Evolutionary conservation across 352 stramenopile species (phyloP).

Genomic region (Globisporangium abappressorium): DNA sequence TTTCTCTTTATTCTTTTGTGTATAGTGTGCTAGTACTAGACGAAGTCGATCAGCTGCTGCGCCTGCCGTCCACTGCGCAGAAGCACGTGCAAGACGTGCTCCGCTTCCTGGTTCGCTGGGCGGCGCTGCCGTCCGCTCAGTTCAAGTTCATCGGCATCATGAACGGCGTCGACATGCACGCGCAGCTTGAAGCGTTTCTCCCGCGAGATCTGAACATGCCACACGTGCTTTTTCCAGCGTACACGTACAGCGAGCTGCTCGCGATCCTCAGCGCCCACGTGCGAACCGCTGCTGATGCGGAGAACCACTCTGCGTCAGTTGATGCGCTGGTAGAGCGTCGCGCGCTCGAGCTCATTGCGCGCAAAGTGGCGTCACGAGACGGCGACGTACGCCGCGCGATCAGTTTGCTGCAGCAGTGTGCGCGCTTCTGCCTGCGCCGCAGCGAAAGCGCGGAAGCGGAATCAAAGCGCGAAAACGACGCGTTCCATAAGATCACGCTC

Average conservation of each 20-base stretch:
- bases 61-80: slow-evolving; percentile 38
- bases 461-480: neutral
- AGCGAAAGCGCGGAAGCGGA: neutral
- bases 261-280: slow-evolving; percentile 49
- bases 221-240: slow-evolving; percentile 58
- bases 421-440: slow-evolving; percentile 35
- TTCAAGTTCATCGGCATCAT: slow-evolving; percentile 68
- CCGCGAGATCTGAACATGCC: slow-evolving; percentile 31
- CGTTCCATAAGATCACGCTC: slow-evolving; percentile 25
- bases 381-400: slow-evolving; percentile 63
- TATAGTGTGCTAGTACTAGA: slow-evolving; percentile 51
- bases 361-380: slow-evolving; percentile 64
- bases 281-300: slow-evolving; percentile 12
- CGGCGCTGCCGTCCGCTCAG: slow-evolving; percentile 26
- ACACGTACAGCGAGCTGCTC: slow-evolving; percentile 44
- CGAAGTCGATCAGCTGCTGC: slow-evolving; percentile 63
- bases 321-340: slow-evolving; percentile 33
- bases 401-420: slow-evolving; percentile 57
- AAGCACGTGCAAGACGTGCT: slow-evolving; percentile 48
- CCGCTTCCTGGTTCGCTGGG: slow-evolving; percentile 58
- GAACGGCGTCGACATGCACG: slow-evolving; percentile 76
- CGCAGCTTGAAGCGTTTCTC: slow-evolving; percentile 37
- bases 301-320: neutral
- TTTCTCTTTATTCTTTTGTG: neutral
- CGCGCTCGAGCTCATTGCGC: slow-evolving; percentile 60